These are phyloP conservation scores for Phytophthora ohioensis DNA, from an alignment of 352 stramenopile species.

Conservation along the genomic window DNA sequence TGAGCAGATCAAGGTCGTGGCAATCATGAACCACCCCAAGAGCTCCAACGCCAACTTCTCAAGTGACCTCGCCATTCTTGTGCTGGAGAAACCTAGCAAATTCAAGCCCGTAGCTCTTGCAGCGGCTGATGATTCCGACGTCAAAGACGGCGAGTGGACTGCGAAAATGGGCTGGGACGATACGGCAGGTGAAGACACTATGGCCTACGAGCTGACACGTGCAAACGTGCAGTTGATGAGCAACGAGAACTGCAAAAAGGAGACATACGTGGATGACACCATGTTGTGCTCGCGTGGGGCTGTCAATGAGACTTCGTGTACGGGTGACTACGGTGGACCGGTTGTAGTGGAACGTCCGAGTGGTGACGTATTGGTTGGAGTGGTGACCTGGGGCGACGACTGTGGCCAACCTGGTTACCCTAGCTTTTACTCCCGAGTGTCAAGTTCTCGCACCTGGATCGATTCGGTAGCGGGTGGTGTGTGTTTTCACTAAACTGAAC, in stretches of 20 bases:
- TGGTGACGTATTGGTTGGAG: slow-evolving; percentile 46
- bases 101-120: slow-evolving; percentile 2
- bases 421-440: slow-evolving; percentile 56
- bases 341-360: slow-evolving; percentile 40
- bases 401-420: slow-evolving; percentile 49
- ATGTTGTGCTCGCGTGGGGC: slow-evolving; percentile 55
- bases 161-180: slow-evolving; percentile 42
- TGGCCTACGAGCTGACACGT: slow-evolving; percentile 37
- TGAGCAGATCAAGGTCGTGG: slow-evolving; percentile 29
- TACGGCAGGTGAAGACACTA: slow-evolving; percentile 20
- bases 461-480: slow-evolving; percentile 9
- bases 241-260: slow-evolving; percentile 39
- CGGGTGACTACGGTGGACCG: slow-evolving; percentile 61
- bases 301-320: slow-evolving; percentile 43
- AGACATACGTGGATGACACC: slow-evolving; percentile 38
- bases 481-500: slow-evolving; percentile 16
- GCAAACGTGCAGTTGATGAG: slow-evolving; percentile 51
- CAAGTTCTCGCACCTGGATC: slow-evolving; percentile 49
- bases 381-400: slow-evolving; percentile 58
- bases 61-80: not conserved
- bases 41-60: not conserved
- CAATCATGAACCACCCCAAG: slow-evolving; percentile 19
- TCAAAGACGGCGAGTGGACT: slow-evolving; percentile 33
- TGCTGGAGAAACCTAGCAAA: not conserved
- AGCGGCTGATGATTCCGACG: slow-evolving; percentile 27